A percentile compares a stretch with the other conserved stretches of the same genome.
Conservation (phyloP, 768 basidiomycete species). For the Pulveroboletus ravenelii region DNA sequence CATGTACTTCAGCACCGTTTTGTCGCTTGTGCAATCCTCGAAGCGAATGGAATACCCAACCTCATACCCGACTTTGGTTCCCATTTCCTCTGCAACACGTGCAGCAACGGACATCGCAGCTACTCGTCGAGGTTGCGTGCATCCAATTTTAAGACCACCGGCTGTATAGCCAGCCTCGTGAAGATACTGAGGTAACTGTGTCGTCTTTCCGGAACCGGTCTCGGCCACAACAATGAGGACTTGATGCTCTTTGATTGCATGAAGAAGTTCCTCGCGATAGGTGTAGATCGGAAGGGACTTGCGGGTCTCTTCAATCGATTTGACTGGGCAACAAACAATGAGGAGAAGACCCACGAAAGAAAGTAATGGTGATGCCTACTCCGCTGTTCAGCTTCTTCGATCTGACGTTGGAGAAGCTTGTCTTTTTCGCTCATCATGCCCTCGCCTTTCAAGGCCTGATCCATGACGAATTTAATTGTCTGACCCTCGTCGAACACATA, state of each 20-base stretch:
- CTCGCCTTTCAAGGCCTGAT: conserved; percentile 63
- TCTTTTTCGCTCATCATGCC: conserved; percentile 78
- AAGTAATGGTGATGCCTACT: conserved; percentile 45
- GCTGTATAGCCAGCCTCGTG: conserved; percentile 96
- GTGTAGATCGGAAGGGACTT: conserved; percentile 90
- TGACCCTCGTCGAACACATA: conserved; percentile 99
- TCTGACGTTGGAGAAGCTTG: conserved; percentile 76
- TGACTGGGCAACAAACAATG: conserved; percentile 42
- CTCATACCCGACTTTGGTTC: conserved; percentile 93
- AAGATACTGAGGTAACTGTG: conserved; percentile 95
- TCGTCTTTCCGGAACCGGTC: conserved; percentile 98
- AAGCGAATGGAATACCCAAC: conserved; percentile 99
- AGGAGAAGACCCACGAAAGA: not conserved
- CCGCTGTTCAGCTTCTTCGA: conserved; percentile 87
- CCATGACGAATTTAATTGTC: conserved; percentile 94
- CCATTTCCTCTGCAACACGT: conserved; percentile 99
- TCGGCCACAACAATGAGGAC: conserved; percentile 97
- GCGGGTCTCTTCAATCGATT: conserved; percentile 88
- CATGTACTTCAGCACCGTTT: conserved; percentile 99
- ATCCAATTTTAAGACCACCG: conserved; percentile 76
- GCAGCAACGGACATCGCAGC: conserved; percentile 99
- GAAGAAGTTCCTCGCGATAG: conserved; percentile 83
- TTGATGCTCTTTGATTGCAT: conserved; percentile 86
- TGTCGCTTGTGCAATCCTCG: conserved; percentile 99
- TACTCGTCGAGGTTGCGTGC: conserved; percentile 97